These are phyloP conservation scores for Trametes sp. DNA, from an alignment of 1,284 basidiomycete genomes.

Conservation along the genomic window DNA sequence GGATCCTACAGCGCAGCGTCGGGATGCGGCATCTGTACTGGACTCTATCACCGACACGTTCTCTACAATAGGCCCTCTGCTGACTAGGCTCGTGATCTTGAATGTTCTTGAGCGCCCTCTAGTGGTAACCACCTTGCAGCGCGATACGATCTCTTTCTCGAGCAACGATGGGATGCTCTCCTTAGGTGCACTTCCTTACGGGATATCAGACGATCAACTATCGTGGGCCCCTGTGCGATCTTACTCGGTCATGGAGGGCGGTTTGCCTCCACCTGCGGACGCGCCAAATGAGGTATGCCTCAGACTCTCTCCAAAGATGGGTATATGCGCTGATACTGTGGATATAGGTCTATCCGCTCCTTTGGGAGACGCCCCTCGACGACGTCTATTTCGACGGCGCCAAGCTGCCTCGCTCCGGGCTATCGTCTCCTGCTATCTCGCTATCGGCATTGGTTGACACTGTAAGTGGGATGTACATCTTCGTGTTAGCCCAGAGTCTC, in stretches of 20 bases:
- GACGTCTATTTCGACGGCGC: slow-evolving; percentile 62
- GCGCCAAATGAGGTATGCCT: slow-evolving; percentile 44
- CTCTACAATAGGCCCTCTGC: slow-evolving; percentile 39
- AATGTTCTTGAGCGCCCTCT: slow-evolving; percentile 35
- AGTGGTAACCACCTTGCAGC: slow-evolving; percentile 46
- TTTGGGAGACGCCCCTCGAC: slow-evolving; percentile 65
- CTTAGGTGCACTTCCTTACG: slow-evolving; percentile 48
- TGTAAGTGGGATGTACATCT: slow-evolving; percentile 36
- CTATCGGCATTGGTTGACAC: slow-evolving; percentile 61
- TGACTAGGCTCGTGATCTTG: slow-evolving; percentile 37
- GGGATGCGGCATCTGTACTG: slow-evolving; percentile 17
- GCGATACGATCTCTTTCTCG: slow-evolving; percentile 47
- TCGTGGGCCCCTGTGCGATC: slow-evolving; percentile 50
- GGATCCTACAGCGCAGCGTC: slow-evolving; percentile 16
- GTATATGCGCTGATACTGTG: background rate
- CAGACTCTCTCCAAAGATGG: too few species aligned
- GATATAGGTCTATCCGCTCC: slow-evolving; percentile 42
- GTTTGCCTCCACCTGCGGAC: slow-evolving; percentile 42
- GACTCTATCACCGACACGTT: slow-evolving; percentile 39
- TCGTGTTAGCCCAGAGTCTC: background rate
- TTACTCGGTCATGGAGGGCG: slow-evolving; percentile 46
- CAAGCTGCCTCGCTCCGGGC: slow-evolving; percentile 52
- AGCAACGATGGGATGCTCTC: slow-evolving; percentile 47
- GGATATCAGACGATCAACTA: slow-evolving; percentile 42
- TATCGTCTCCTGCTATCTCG: slow-evolving; percentile 44